These are phyloP conservation scores for Fusarium sp. DNA, from an alignment of 2,329 filamentous ascomycete genomes.

Conservation along the genomic window DNA sequence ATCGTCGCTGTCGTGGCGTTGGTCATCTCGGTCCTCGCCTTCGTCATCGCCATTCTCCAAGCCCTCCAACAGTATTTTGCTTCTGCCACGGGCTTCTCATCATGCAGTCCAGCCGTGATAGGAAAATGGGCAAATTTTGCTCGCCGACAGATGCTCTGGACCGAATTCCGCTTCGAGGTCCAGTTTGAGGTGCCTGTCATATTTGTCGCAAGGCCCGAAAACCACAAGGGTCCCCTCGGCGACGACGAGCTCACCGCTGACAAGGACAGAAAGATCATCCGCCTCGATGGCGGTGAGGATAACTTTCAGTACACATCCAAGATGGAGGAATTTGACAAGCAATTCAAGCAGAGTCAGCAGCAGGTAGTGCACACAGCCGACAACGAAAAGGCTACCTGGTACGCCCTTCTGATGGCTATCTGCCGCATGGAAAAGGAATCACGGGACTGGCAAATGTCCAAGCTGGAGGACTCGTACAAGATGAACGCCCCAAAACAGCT, in stretches of 20 bases:
- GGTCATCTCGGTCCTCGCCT: constrained; percentile 54
- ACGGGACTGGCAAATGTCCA: constrained; percentile 34
- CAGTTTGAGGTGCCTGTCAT: constrained; percentile 56
- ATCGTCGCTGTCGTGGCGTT: constrained; percentile 53
- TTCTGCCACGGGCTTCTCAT: constrained; percentile 55
- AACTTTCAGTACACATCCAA: constrained; percentile 35
- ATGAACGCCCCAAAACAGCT: constrained; percentile 19
- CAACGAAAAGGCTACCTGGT: constrained; percentile 40
- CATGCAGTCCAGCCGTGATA: constrained; percentile 53
- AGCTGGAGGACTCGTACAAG: constrained; percentile 22
- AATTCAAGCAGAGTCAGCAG: constrained; percentile 31
- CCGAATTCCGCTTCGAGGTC: constrained; percentile 57
- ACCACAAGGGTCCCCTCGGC: constrained; percentile 46
- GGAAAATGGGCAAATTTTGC: constrained; percentile 53
- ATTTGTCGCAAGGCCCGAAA: constrained; percentile 53
- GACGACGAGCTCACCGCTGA: constrained; percentile 23
- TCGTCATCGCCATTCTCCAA: constrained; percentile 53
- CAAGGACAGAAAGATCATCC: constrained; percentile 32
- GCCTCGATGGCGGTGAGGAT: constrained; percentile 13
- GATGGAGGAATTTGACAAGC: constrained; percentile 27
- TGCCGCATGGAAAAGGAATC: constrained; percentile 38
- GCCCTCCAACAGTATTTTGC: constrained; percentile 56
- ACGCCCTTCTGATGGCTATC: constrained; percentile 32
- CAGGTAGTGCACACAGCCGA: constrained; percentile 36
- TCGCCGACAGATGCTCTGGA: constrained; percentile 47